Conservation (phyloP, 2,329 filamentous ascomycete species). For the Aspergillus proliferans region DNA sequence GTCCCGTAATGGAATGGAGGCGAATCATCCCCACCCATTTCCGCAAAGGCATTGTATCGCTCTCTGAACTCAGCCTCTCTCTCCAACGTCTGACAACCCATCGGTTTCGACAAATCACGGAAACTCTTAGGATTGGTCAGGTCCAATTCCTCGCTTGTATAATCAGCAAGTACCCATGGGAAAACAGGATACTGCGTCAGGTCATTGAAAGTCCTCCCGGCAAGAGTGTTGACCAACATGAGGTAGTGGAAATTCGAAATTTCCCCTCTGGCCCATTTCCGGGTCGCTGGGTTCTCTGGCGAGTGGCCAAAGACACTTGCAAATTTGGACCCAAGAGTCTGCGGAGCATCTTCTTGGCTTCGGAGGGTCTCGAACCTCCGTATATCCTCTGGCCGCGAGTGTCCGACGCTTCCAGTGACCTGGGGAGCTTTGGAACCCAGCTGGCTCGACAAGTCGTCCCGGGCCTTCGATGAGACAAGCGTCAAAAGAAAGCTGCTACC, state of each 20-base stretch:
- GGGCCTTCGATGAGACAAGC: constrained; percentile 62
- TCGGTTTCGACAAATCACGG: constrained; percentile 87
- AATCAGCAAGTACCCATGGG: constrained; percentile 93
- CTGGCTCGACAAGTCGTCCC: constrained; percentile 75
- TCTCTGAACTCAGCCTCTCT: constrained; percentile 75
- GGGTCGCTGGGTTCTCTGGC: constrained; percentile 75
- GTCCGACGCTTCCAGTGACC: constrained; percentile 61
- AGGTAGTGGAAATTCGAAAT: constrained; percentile 98
- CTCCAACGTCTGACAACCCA: constrained; percentile 78
- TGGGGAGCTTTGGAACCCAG: constrained; percentile 75
- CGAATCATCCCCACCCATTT: constrained; percentile 71
- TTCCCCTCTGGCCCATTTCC: constrained; percentile 86
- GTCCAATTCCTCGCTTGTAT: constrained; percentile 88
- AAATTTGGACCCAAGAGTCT: constrained; percentile 76
- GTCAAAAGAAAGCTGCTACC: constrained; percentile 92
- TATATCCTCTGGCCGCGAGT: constrained; percentile 74
- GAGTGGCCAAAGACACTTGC: constrained; percentile 85
- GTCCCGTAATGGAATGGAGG: constrained; percentile 96
- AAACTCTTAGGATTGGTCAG: constrained; percentile 78
- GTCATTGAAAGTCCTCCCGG: constrained; percentile 94
- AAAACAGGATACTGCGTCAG: constrained; percentile 97
- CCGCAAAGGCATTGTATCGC: constrained; percentile 78
- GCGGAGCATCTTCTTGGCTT: constrained; percentile 56
- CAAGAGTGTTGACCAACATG: constrained; percentile 97
- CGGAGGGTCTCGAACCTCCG: constrained; percentile 87